Base-by-base conservation (phyloP, 2,329 filamentous ascomycete species). In the Fusarium zealandicum region DNA sequence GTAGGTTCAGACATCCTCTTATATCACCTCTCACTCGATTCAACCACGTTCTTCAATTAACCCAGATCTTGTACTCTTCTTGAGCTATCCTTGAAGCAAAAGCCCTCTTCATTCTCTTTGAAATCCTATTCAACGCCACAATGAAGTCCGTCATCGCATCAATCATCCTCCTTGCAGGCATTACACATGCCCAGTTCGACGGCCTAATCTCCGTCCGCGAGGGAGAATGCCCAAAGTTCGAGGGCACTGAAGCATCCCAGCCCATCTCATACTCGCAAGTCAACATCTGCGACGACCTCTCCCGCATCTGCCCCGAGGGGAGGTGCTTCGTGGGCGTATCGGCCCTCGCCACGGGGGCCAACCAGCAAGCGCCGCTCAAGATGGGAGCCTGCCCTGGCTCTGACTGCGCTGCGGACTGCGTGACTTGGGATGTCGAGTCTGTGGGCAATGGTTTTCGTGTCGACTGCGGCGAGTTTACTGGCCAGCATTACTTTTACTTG, bases 251-350 rank as follows among this genome's bases (percentile, higher is more conserved):
- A 33, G 37, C 28, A 27, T 36, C 37, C 3, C 25, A 44, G 5
- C 14, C 25, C 13, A 18, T 54, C 5, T 17, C 13, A 12, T 54
- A 38, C 37, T 14, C 40, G 1, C 31, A 38, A 16, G 32, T 13
- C 20, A 54, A 51, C 20, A 54, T 54, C 9, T 54, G 51, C 8
- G 31, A 46, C n/a, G 51, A 54, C 9, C 31, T 51, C 10, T 51
- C 51, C 3, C 18, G n/a, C 3, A 28, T 54, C 3, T 54, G 51
- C 16, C 51, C 33, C 0, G 38, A 51, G 10, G 51, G 51, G 2
- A 54, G 43, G 28, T 54, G 46, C 20, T 54, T 44, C 14, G 27
- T 54, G 27, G 51, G 46, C 16, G 22, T 54, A 6, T 27, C 51
- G 9, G 51, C 51, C 6, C 25, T 31, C 3, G 10, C 37, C 5